Evolutionary conservation across 2,329 filamentous ascomycete species (phyloP).

Genomic region (Fonsecaea monophora): DNA sequence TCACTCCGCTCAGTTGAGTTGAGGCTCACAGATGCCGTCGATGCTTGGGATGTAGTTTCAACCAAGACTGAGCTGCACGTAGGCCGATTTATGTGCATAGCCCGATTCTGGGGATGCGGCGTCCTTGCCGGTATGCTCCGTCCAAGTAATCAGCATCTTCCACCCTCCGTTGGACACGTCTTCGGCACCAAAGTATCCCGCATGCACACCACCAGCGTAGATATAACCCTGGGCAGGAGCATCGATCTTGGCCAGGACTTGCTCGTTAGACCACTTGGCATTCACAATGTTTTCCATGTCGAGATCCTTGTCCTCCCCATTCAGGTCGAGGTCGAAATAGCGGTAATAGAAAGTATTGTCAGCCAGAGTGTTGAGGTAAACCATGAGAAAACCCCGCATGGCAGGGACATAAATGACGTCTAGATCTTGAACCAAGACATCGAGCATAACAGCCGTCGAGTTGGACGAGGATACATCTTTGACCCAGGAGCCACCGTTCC

Average conservation of each 20-base stretch:
- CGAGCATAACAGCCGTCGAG: slow-evolving; percentile 41
- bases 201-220: slow-evolving; percentile 44
- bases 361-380: slow-evolving; percentile 43
- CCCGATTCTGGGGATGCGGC: slow-evolving; percentile 39
- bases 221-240: slow-evolving; percentile 40
- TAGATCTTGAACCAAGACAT: slow-evolving; percentile 42
- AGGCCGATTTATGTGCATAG: slow-evolving; percentile 39
- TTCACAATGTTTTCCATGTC: slow-evolving; percentile 42
- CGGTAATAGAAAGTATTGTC: slow-evolving; percentile 47
- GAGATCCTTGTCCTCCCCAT: slow-evolving; percentile 36
- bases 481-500: slow-evolving; percentile 42
- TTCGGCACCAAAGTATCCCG: slow-evolving; percentile 43
- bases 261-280: slow-evolving; percentile 42
- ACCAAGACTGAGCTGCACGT: slow-evolving; percentile 24
- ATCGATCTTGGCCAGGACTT: slow-evolving; percentile 41
- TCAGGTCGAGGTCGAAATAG: slow-evolving; percentile 41
- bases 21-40: not conserved
- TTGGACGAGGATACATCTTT: slow-evolving; percentile 34
- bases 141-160: slow-evolving; percentile 45
- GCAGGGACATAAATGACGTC: slow-evolving; percentile 45
- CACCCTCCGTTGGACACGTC: slow-evolving; percentile 45
- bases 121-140: slow-evolving; percentile 42
- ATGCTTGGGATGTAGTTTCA: not conserved
- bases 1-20: not conserved
- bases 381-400: slow-evolving; percentile 44